Evolutionary conservation across 1,284 basidiomycete species (phyloP), one percentile per base, ranked within the genome.

Genomic region (Heliocybe sulcata): DNA sequence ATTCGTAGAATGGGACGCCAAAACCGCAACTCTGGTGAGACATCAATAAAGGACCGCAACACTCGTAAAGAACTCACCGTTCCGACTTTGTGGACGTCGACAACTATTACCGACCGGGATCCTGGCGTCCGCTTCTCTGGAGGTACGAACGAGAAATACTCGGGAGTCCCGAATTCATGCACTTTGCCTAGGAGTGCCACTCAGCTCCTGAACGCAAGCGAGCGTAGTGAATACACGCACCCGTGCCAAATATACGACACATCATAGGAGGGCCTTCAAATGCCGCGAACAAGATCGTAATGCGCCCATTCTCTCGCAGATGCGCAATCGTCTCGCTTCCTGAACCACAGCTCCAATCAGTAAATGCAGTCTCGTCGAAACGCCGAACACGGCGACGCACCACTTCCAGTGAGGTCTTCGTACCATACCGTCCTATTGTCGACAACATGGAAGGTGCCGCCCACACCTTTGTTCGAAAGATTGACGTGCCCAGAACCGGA

Each of bases 221-320:
- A 9, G 16, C 33, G 33, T 9, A 35, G 33, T 9, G 16, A 9
- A 35, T 35, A 35, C 33, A 16, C n/a, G 33, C 33, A 76, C 81
- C 82, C 56, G 63, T 72, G 2, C 80, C 81, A 56, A 73, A 83
- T 14, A 83, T 65, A 38, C 81, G 69, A 27, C 75, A 53, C 56
- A 83, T 80, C 35, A 72, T 70, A 11, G 81, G 77, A 0, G 79
- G 73, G 1, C 80, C 81, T 25, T 81, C 73, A 57, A 83, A 79
- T 0, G 80, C 79, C 57, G 63, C 69, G 64, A 84, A 80, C 69
- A 82, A 66, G 55, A 83, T 63, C 0, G 81, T 82, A 47, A 83
- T 74, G 10, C 82, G 68, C 1, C 76, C 74, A 57, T 84, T 83
- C 64, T 84, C 81, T n/a, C 75, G 72, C 3, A 83, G 25, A 58